Evolutionary conservation across 805 yeast species (phyloP), one percentile per base, ranked within the genome.

Genomic region (Candida anglica): DNA sequence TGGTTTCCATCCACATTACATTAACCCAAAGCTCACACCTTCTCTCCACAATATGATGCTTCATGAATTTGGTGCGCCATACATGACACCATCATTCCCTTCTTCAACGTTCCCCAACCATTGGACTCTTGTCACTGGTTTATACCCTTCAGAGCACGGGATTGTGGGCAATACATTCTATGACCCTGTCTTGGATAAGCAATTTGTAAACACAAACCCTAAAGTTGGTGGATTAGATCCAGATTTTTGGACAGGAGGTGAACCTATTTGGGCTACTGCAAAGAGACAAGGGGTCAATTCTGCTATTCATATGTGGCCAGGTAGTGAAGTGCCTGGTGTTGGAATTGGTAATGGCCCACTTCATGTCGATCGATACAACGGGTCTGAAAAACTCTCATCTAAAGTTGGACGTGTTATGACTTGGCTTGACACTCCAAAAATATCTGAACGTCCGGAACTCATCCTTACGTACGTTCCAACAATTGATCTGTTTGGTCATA

Each of bases 261-360:
- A 86, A 52, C 93, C 96, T 0, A 50, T 89, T 15, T 89, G 97
- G 97, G 61, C 71, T 20, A 85, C 94, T 1, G 87, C 91, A 0
- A 66, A 65, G 19, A 53, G 56, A 14, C 83, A 83, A 39, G 81
- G 79, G 5, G 71, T 81, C 2, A 61, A 62, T 3, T 59, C 82
- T 4, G 94, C 88, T 0, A 81, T 86, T n/a, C 95, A 88, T 56
- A 88, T 87, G 96, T 89, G 95, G 95, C 96, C 96, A 0, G 96
- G 96, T 2, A 78, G 88, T 38, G 95, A 87, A 46, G 94, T 79
- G 6, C 70, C 72, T 17, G 77, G 73, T 50, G 60, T 59, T 5
- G 63, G 61, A 10, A 50, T 53, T 21, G 47, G 22, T 37, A 50
- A 36, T 66, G 74, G 36, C 4, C 71, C 69, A 15, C 51, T 71